phyloP scores from a whole-genome alignment of 192 early-diverging fungal genomes.

The Gonapodya prolifera region DNA sequence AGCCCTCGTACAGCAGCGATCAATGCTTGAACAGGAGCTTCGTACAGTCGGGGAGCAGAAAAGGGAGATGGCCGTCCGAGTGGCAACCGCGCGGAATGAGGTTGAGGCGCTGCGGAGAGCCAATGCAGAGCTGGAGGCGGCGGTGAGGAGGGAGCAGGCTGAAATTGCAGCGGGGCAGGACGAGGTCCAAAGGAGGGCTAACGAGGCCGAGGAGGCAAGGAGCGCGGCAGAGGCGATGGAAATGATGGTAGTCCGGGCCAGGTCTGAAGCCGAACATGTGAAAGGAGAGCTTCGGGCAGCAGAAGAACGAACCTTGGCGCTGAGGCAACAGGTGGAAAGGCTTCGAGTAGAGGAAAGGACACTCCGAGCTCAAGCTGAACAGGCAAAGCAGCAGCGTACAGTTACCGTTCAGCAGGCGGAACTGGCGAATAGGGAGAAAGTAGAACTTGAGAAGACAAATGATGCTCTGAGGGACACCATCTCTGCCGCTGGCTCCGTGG shows the following conservation, averaged over 20 bases:
- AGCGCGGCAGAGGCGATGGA: not conserved
- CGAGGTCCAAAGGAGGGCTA: not conserved
- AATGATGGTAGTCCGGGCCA: not conserved
- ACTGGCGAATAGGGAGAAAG: not conserved
- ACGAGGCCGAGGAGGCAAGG: not conserved
- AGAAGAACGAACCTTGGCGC: not conserved
- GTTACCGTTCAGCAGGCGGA: not conserved
- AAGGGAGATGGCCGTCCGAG: not conserved
- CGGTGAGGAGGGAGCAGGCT: not conserved
- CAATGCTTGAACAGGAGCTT: not conserved
- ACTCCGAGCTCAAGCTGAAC: not conserved
- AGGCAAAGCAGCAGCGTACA: not conserved
- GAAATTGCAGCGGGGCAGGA: not conserved
- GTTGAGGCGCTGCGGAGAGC: not conserved
- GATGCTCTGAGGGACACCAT: not conserved
- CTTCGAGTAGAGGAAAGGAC: not conserved
- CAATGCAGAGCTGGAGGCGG: conserved; percentile 1
- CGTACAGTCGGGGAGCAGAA: not conserved
- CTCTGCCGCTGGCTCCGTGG: not conserved
- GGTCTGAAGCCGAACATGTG: not conserved
- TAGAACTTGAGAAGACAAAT: not conserved
- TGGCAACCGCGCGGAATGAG: not conserved
- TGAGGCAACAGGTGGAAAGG: not conserved
- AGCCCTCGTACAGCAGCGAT: not conserved
- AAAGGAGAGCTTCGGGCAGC: not conserved